Evolutionary conservation across 2,329 filamentous ascomycete genomes (phyloP).

Genomic region (Claviceps maximensis): DNA sequence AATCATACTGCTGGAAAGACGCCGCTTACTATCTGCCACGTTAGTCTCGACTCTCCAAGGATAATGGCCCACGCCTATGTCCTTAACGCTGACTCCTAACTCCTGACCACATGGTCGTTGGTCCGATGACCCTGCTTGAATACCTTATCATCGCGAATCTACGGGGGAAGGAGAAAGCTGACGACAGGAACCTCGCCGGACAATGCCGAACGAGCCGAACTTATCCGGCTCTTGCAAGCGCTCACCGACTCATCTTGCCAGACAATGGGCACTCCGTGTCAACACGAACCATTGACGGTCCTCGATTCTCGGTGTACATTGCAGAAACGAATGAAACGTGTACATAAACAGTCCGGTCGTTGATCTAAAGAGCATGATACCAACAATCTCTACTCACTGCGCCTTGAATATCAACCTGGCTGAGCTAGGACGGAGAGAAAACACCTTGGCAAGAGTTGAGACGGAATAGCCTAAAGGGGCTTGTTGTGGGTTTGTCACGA

Average conservation of each 20-base stretch:
- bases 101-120: neutral
- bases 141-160: neutral
- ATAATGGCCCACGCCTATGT: neutral
- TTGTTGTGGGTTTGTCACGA: neutral
- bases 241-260: neutral
- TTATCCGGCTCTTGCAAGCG: neutral
- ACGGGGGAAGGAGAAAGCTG: conserved; percentile 2
- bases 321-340: neutral
- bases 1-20: conserved; percentile 3
- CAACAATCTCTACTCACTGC: neutral
- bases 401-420: neutral
- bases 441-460: neutral
- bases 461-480: neutral
- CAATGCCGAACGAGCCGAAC: neutral
- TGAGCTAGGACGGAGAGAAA: neutral
- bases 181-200: conserved; percentile 1
- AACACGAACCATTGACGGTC: neutral
- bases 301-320: neutral
- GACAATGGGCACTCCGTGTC: neutral
- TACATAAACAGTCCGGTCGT: neutral
- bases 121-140: neutral
- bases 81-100: no score
- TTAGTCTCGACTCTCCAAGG: neutral
- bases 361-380: neutral
- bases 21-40: conserved; percentile 1